Evolutionary conservation across 208 protist genomes (phyloP).

Genomic region (Porcisia deanei): DNA sequence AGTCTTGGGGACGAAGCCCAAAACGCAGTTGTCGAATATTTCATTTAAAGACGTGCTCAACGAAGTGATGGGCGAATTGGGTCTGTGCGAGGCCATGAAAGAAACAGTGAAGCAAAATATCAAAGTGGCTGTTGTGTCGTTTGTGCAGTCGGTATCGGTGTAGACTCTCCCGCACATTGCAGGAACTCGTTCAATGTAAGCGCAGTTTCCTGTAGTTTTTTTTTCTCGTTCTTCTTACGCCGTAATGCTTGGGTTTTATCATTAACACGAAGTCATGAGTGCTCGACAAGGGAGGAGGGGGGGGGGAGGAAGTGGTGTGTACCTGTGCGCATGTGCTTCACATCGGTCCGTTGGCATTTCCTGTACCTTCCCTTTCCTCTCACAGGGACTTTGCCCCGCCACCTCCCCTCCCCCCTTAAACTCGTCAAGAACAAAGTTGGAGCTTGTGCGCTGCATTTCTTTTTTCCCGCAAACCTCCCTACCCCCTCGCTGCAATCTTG

Average conservation of each 20-base stretch:
- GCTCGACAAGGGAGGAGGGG: background rate
- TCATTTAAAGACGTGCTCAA: conserved; percentile 54
- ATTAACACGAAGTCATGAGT: background rate
- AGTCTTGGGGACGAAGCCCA: conserved; percentile 25
- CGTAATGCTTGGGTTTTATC: background rate
- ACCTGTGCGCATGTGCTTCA: background rate
- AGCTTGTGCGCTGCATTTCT: too few relatives aligned
- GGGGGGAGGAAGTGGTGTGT: background rate
- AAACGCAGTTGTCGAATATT: conserved; percentile 27
- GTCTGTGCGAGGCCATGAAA: conserved; percentile 27
- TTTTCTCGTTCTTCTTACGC: too few relatives aligned
- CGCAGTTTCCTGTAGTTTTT: too few relatives aligned
- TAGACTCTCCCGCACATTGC: background rate
- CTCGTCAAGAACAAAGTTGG: too few relatives aligned
- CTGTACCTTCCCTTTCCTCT: background rate
- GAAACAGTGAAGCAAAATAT: conserved; percentile 33
- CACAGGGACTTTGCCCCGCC: background rate
- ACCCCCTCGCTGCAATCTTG: too few relatives aligned
- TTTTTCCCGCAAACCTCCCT: too few relatives aligned
- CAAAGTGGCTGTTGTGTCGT: conserved; percentile 31
- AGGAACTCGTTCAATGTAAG: background rate
- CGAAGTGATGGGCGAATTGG: conserved; percentile 40
- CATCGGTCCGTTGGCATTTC: background rate
- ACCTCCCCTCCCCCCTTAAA: too few relatives aligned
- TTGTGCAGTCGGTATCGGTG: background rate